Evolutionary conservation across 2,329 filamentous ascomycete species (phyloP).

Genomic region (Alternaria rosae): DNA sequence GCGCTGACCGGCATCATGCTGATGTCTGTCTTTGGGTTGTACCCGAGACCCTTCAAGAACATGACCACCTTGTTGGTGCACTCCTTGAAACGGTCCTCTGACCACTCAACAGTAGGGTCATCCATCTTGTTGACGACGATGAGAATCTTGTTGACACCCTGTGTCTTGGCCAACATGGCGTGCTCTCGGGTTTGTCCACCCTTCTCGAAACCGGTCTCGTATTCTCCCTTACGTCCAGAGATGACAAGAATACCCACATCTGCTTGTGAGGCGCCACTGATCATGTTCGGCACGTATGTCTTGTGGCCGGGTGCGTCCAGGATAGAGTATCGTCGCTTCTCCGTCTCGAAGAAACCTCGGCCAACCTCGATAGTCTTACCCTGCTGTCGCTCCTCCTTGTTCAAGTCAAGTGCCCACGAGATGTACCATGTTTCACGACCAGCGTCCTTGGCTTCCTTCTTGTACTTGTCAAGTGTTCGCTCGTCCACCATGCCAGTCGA

Average conservation of each 20-base stretch:
- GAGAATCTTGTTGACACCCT: slow-evolving; percentile 95
- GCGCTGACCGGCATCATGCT: slow-evolving; percentile 97
- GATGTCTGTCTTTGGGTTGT: slow-evolving; percentile 92
- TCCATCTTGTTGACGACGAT: slow-evolving; percentile 98
- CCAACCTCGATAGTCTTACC: slow-evolving; percentile 99
- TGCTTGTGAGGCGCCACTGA: slow-evolving; percentile 76
- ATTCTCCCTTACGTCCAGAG: slow-evolving; percentile 95
- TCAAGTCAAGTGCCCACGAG: slow-evolving; percentile 97
- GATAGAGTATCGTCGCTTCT: slow-evolving; percentile 95
- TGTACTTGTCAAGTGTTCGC: slow-evolving; percentile 95
- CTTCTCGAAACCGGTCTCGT: slow-evolving; percentile 97
- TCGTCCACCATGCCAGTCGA: slow-evolving; percentile 99
- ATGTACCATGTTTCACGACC: slow-evolving; percentile 99
- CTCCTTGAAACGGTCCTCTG: slow-evolving; percentile 88
- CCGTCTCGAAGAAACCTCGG: slow-evolving; percentile 90
- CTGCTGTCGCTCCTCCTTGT: slow-evolving; percentile 93
- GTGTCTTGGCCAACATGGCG: slow-evolving; percentile 96
- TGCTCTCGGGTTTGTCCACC: slow-evolving; percentile 97
- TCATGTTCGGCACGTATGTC: slow-evolving; percentile 98
- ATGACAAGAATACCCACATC: slow-evolving; percentile 89
- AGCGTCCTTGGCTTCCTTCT: slow-evolving; percentile 88
- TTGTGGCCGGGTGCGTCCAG: slow-evolving; percentile 97
- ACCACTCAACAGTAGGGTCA: slow-evolving; percentile 95
- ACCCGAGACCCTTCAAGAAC: slow-evolving; percentile 91
- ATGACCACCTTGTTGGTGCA: slow-evolving; percentile 86